phyloP scores from a whole-genome alignment of 495 filamentous ascomycete genomes.

The Darksidea phi region DNA sequence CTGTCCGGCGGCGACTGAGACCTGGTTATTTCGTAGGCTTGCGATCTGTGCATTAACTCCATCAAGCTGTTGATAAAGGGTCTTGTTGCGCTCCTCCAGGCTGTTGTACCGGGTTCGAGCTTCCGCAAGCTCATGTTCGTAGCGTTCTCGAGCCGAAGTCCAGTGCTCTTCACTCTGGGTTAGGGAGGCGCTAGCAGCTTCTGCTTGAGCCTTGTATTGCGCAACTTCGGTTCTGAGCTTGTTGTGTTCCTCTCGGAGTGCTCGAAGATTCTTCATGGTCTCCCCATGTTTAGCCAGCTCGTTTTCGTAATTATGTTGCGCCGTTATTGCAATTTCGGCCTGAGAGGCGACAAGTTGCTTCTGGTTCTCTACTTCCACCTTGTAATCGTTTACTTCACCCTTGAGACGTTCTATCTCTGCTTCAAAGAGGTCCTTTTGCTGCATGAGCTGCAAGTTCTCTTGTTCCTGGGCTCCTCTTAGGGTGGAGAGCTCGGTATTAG shows the following conservation, averaged over 20 bases:
- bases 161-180: slow-evolving; percentile 80
- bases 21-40: slow-evolving; percentile 69
- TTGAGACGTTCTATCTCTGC: slow-evolving; percentile 76
- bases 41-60: slow-evolving; percentile 74
- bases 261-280: slow-evolving; percentile 78
- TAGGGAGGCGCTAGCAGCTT: slow-evolving; percentile 76
- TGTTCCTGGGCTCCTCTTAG: slow-evolving; percentile 77
- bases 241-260: slow-evolving; percentile 74
- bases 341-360: slow-evolving; percentile 90
- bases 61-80: slow-evolving; percentile 86
- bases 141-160: slow-evolving; percentile 73
- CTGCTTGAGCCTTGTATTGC: slow-evolving; percentile 69
- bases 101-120: slow-evolving; percentile 75
- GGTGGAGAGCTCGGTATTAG: slow-evolving; percentile 73
- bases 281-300: slow-evolving; percentile 94
- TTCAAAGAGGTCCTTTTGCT: slow-evolving; percentile 74
- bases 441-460: slow-evolving; percentile 65
- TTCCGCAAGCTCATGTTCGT: slow-evolving; percentile 80
- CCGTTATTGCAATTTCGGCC: slow-evolving; percentile 85
- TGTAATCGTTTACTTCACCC: slow-evolving; percentile 78
- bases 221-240: slow-evolving; percentile 73
- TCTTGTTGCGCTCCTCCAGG: slow-evolving; percentile 76
- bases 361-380: slow-evolving; percentile 72
- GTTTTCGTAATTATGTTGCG: slow-evolving; percentile 91
- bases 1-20: slow-evolving; percentile 49